Conservation (phyloP, 805 yeast species). For the Danielozyma ontarioensis region DNA sequence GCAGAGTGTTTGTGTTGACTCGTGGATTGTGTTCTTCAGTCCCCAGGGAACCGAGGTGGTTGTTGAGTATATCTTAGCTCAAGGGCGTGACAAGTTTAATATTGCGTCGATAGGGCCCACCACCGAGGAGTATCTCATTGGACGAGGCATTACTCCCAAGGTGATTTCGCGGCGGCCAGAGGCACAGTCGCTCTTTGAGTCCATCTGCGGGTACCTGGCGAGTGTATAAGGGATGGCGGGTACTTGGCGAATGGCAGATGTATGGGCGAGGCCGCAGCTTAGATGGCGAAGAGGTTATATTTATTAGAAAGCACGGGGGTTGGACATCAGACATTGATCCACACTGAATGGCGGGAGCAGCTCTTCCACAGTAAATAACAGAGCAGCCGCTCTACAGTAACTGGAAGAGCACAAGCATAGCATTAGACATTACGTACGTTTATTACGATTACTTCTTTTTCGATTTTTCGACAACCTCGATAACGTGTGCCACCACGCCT, state of each 20-base stretch:
- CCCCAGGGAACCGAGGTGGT: conserved; percentile 80
- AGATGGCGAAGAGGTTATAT: too few species aligned
- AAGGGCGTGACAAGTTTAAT: conserved; percentile 17
- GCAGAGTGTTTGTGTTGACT: conserved; percentile 6
- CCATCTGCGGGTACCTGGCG: too few species aligned
- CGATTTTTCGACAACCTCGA: conserved; percentile 53
- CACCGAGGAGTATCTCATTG: conserved; percentile 57
- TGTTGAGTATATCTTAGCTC: conserved; percentile 33
- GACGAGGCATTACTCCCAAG: conserved; percentile 50
- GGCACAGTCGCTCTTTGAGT: conserved; percentile 51
- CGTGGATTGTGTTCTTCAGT: conserved; percentile 85
- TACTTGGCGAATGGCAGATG: too few species aligned
- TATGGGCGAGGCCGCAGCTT: too few species aligned
- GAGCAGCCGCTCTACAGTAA: too few species aligned
- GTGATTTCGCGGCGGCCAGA: conserved; percentile 72
- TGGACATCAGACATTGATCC: too few species aligned
- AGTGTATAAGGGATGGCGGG: too few species aligned
- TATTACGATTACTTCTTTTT: conserved; percentile 9
- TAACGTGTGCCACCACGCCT: conserved; percentile 70
- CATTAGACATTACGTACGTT: too few species aligned
- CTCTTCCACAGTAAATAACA: too few species aligned
- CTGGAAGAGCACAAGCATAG: too few species aligned
- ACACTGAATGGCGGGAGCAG: too few species aligned
- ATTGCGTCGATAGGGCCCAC: conserved; percentile 93
- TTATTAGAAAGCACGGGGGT: too few species aligned